phyloP scores from a whole-genome alignment of 371 early-diverging fungal genomes.

The Syncephalastrum racemosum region DNA sequence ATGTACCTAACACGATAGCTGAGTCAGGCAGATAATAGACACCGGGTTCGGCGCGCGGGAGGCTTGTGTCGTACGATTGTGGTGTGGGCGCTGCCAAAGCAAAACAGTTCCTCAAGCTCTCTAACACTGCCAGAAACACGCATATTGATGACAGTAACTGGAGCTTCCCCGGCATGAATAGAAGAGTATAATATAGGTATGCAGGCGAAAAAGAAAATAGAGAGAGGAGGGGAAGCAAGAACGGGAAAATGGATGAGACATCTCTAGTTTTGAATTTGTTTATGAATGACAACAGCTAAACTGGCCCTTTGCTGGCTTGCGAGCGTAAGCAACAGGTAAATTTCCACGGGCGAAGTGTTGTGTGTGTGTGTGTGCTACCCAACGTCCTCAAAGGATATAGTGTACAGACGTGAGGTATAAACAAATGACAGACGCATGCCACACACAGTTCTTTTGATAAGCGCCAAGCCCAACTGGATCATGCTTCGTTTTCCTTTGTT shows the following conservation, averaged over 20 bases:
- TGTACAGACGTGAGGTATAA: no score
- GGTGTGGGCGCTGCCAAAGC: slow-evolving; percentile 1
- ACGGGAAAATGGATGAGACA: slow-evolving; percentile 2
- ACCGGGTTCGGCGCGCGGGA: slow-evolving; percentile 19
- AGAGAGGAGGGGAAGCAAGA: slow-evolving; percentile 7
- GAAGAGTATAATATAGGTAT: not conserved
- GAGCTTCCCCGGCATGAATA: not conserved
- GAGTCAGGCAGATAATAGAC: slow-evolving; percentile 30
- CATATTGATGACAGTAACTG: not conserved
- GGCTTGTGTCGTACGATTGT: not conserved
- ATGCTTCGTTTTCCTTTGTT: no score
- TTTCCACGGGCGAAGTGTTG: not conserved
- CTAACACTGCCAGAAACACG: not conserved
- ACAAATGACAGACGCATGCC: no score
- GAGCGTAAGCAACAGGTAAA: not conserved
- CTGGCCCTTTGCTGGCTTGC: no score
- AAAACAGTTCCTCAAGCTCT: not conserved
- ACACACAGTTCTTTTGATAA: no score
- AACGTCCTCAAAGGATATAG: not conserved
- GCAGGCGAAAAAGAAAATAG: not conserved
- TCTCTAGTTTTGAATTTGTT: no score
- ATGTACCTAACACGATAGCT: slow-evolving; percentile 33
- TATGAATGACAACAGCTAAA: no score
- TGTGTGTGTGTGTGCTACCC: not conserved
- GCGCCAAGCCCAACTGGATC: no score